phyloP scores from a whole-genome alignment of 2,329 filamentous ascomycete species.

The Ophiognomonia clavigignenti-juglandacearum region DNA sequence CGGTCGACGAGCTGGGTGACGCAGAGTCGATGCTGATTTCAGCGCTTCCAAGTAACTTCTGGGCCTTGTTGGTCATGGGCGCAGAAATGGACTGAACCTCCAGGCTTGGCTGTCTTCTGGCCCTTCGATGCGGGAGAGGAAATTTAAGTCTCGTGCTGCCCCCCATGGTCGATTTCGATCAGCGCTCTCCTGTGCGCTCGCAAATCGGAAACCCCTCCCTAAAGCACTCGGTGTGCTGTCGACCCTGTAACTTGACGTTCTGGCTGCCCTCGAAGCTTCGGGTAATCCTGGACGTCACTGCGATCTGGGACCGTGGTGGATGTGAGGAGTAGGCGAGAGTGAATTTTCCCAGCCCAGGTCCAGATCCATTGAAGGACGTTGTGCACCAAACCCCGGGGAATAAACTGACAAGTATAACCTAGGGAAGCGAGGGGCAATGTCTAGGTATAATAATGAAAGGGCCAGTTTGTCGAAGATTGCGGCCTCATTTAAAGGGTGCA shows the following conservation, averaged over 20 bases:
- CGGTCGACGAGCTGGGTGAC: conserved; percentile 17
- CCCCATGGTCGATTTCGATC: conserved; percentile 8
- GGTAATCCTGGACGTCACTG: not conserved
- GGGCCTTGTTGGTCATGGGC: conserved; percentile 42
- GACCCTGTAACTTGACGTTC: not conserved
- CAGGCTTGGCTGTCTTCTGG: conserved; percentile 31
- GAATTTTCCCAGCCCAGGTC: conserved; percentile 4
- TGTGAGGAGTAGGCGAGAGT: not conserved
- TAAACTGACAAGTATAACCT: not conserved
- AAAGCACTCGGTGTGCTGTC: not conserved
- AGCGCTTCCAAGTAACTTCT: conserved; percentile 44
- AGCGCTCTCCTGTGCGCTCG: not conserved
- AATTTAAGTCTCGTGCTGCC: conserved; percentile 41
- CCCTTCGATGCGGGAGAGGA: conserved; percentile 40
- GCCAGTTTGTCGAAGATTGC: conserved; percentile 10
- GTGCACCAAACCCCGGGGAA: conserved; percentile 1
- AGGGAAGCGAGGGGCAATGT: conserved; percentile 3
- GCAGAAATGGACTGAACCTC: conserved; percentile 25
- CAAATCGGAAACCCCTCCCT: not conserved
- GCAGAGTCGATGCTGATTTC: conserved; percentile 37
- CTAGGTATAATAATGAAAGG: conserved; percentile 14
- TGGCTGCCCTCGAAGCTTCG: not conserved
- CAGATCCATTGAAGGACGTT: conserved; percentile 13
- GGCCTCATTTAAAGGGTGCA: conserved; percentile 16
- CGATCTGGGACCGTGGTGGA: not conserved